Conservation (phyloP, 352 stramenopile species). For the Globisporangium splendens region DNA sequence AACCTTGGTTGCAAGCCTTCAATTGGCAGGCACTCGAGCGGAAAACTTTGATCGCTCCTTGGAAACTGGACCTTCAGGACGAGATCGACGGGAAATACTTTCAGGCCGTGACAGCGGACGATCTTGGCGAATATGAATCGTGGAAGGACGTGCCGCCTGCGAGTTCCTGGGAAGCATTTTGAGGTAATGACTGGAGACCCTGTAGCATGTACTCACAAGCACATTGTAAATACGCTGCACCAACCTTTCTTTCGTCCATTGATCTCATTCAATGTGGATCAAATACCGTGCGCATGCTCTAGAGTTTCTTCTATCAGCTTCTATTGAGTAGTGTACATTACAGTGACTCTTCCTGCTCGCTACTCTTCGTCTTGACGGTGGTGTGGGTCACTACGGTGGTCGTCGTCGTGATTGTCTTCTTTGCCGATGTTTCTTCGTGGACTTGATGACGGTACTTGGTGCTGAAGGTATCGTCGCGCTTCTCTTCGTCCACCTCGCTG, state of each 20-base stretch:
- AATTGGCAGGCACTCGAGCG: conserved; percentile 38
- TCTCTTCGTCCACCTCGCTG: conserved; percentile 36
- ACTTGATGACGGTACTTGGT: conserved; percentile 12
- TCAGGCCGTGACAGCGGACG: conserved; percentile 23
- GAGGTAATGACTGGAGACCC: background rate
- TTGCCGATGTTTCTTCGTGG: background rate
- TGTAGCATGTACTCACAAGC: no score
- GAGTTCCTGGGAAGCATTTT: conserved; percentile 42
- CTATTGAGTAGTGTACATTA: conserved; percentile 3
- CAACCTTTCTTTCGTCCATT: background rate
- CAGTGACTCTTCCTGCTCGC: background rate
- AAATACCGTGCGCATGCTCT: background rate
- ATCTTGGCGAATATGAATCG: conserved; percentile 30
- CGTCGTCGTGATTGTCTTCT: conserved; percentile 6
- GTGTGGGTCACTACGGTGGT: background rate
- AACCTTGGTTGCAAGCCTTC: conserved; percentile 38
- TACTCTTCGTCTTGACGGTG: background rate
- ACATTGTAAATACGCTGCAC: no score
- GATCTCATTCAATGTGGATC: background rate
- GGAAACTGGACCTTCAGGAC: conserved; percentile 35
- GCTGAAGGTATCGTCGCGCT: conserved; percentile 16
- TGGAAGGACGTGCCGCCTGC: conserved; percentile 28
- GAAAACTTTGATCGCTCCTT: conserved; percentile 31
- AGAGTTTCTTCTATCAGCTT: background rate
- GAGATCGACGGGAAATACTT: conserved; percentile 43